Percentiles rank a stretch among this genome's conserved stretches.
Evolutionary conservation across 139 green algal species (phyloP).

Genomic region (Tetradesmus lagerheimii): DNA sequence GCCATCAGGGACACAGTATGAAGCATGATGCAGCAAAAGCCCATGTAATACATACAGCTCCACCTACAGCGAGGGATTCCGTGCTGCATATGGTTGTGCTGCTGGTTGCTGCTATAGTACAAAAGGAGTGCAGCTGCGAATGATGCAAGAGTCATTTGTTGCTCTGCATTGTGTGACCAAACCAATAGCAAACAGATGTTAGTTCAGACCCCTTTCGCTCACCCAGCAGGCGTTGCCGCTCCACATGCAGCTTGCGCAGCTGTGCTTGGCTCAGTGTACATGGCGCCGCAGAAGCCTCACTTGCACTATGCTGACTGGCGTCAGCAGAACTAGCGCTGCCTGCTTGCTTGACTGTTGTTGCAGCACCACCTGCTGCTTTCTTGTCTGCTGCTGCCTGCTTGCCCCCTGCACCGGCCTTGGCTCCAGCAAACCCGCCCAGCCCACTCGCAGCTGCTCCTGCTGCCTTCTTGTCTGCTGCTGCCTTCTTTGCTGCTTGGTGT

Average conservation of each 20-base stretch:
- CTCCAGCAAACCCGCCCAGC: constrained; percentile 53
- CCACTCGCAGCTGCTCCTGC: constrained; percentile 34
- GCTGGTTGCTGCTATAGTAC: too few species aligned
- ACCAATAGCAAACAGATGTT: too few species aligned
- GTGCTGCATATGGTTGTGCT: too few species aligned
- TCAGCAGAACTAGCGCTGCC: background rate
- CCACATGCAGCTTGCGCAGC: constrained; percentile 3
- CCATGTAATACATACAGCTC: too few species aligned
- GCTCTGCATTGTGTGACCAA: too few species aligned
- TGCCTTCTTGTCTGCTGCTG: constrained; percentile 45
- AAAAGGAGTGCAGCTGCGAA: too few species aligned
- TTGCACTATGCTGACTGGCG: background rate
- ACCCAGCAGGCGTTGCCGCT: background rate
- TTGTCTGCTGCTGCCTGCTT: background rate
- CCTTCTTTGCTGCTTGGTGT: constrained; percentile 47
- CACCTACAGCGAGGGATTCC: too few species aligned
- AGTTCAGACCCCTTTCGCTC: background rate
- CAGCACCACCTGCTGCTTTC: background rate
- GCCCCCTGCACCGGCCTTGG: background rate
- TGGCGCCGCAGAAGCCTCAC: background rate
- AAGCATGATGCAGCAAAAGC: too few species aligned
- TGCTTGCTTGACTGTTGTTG: background rate
- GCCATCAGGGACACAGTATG: too few species aligned
- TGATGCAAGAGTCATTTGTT: too few species aligned
- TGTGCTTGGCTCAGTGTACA: background rate